phyloP scores from a whole-genome alignment of 2,329 filamentous ascomycete genomes.

The Ophiosphaerella narmari region DNA sequence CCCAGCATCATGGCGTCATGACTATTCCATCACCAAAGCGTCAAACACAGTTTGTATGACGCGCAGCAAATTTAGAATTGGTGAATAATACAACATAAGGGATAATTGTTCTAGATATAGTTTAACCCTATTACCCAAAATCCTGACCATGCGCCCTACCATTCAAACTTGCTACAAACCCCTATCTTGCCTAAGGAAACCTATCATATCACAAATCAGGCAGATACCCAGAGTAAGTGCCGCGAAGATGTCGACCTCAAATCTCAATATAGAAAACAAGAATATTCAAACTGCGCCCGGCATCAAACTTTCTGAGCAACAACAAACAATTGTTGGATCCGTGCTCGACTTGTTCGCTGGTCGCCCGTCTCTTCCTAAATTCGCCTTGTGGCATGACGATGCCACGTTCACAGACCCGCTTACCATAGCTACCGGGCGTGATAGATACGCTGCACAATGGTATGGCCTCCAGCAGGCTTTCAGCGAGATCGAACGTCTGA shows the following conservation, averaged over 20 bases:
- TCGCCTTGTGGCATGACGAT: slow-evolving; percentile 63
- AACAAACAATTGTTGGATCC: slow-evolving; percentile 61
- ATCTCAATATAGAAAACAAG: slow-evolving; percentile 59
- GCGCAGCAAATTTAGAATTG: slow-evolving; percentile 11
- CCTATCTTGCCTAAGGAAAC: slow-evolving; percentile 20
- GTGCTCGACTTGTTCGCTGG: slow-evolving; percentile 68
- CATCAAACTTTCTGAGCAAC: slow-evolving; percentile 55
- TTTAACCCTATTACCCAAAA: neutral
- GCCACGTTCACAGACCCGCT: slow-evolving; percentile 64
- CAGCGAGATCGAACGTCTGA: slow-evolving; percentile 60
- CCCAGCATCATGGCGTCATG: slow-evolving; percentile 30
- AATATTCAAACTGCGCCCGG: slow-evolving; percentile 58
- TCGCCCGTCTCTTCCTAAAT: slow-evolving; percentile 62
- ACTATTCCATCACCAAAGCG: slow-evolving; percentile 20
- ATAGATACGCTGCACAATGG: slow-evolving; percentile 59
- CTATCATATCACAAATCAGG: slow-evolving; percentile 17
- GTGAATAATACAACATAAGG: slow-evolving; percentile 3
- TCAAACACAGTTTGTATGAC: slow-evolving; percentile 11
- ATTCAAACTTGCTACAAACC: slow-evolving; percentile 18
- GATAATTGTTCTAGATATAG: slow-evolving; percentile 5
- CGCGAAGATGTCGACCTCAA: slow-evolving; percentile 39
- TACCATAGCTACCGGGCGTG: slow-evolving; percentile 61
- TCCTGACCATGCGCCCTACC: slow-evolving; percentile 23
- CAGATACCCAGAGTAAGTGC: slow-evolving; percentile 7
- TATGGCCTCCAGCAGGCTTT: slow-evolving; percentile 66